Evolutionary conservation across 352 stramenopile species (phyloP), one percentile per base, ranked within the genome.

Genomic region (Phytopythium helicoides): DNA sequence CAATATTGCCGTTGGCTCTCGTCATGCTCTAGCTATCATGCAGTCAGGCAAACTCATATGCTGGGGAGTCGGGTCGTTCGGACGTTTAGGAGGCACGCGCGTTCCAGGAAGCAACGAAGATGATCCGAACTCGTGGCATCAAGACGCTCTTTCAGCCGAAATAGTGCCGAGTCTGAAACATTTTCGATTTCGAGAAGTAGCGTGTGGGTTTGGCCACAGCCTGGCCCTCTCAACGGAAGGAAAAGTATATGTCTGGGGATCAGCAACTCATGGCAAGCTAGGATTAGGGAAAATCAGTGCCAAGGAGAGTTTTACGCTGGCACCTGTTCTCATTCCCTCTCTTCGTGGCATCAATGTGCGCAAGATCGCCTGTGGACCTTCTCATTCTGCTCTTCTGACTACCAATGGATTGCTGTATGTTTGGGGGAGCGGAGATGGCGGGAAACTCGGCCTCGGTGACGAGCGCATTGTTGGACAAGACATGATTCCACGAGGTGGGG

Each of bases 211-310:
- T 59, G 59, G 76, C 12, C 82, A 92, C 56, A 92, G 73, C 37
- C 25, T 92, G 11, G 82, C 82, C 2, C 66, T 92, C 28, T 75
- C 77, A 6, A 77, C 55, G 2, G 64, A 81, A 16, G 80, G 82
- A 18, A 63, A 79, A n/a, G 70, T 93, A n/a, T 91, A 81, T 23
- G 68, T 68, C 0, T 93, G 82, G 82, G 82, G 82, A 0, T 90
- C 82, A 16, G 73, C 74, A 2, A 87, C 73, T 4, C 75, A 83
- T 34, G 82, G 82, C 1, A 93, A 92, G 40, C 68, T 93, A 23
- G 82, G 82, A 3, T 62, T 93, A 12, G 80, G 80, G 0, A 38
- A 53, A 0, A 54, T 87, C 1, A 52, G 50, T 42, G 63, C 51
- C 7, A 56, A 66, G 19, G 82, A 91, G 19, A 86, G 80, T 50